Evolutionary conservation across 257 asterid species (phyloP), one percentile per base, ranked within the genome.

Genomic region (Voacanga thouarsii): DNA sequence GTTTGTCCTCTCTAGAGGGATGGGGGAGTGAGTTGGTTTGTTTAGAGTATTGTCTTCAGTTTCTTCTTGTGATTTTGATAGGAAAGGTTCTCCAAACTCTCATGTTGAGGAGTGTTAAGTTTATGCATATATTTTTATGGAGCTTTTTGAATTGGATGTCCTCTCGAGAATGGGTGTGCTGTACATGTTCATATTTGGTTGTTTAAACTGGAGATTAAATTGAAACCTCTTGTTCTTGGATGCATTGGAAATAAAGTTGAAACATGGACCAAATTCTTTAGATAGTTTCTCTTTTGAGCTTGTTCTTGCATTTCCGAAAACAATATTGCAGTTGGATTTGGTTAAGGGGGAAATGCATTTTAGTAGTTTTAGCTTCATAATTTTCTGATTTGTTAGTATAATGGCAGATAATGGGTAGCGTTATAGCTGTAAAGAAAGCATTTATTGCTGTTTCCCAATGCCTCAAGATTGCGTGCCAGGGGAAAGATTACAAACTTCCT

Each of bases 371-470:
- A 49, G 45, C 33, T 77, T 55, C 24, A 50, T 24, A 23, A 12
- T 79, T 41, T 50, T 77, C 55, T 61, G 67, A 56, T 68, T 56
- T 75, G 33, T 67, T 67, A 64, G 56, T 75, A 60, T 45, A 26
- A 71, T 84, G 83, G 81, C 88, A 89, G 93, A 89, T 89, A 56
- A 81, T 60, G 83, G 93, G 93, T n/a, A 84, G 83, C 67, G 84
- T 66, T 72, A 12, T 80, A 71, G 83, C 88, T 4, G 87, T 89
- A 45, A 89, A 87, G 87, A 86, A 81, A 86, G 93, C 91, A 80
- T 19, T 87, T 24, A 78, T 83, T 83, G 86, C 85, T 72, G 83
- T 89, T 77, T 89, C 91, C 65, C 78, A 77, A 33, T 82, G 89
- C 71, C 90, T 67, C 93, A 86, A 81, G 80, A 76, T 77, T 61